Conservation (phyloP, 2,329 filamentous ascomycete genomes). For the Ophiostoma sp. region DNA sequence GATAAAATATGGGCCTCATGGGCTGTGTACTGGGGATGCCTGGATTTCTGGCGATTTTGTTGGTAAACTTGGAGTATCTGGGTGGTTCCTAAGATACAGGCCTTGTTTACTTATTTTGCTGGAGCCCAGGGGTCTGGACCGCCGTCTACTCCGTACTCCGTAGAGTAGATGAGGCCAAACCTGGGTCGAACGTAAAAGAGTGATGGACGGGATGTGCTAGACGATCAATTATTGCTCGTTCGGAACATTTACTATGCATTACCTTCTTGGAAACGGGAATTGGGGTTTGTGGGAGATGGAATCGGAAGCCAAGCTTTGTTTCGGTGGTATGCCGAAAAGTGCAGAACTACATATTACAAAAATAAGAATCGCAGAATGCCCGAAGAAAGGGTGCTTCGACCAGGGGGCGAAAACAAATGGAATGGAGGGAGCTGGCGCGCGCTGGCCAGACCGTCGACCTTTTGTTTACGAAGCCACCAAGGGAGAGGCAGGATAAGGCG, state of each 20-base stretch:
- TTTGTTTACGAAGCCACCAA: neutral
- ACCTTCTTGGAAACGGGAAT: neutral
- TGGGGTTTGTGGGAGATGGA: neutral
- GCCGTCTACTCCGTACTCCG: too few relatives aligned
- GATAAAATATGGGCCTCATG: neutral
- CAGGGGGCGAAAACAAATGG: conserved; percentile 6
- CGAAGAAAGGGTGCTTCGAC: neutral
- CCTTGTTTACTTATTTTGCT: neutral
- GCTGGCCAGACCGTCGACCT: neutral
- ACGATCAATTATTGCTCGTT: neutral
- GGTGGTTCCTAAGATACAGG: neutral
- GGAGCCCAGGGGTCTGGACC: neutral
- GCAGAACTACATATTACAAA: neutral
- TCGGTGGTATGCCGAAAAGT: neutral
- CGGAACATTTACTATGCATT: neutral
- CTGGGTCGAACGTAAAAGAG: neutral
- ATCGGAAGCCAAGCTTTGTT: neutral
- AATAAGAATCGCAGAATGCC: neutral
- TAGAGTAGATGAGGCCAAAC: neutral
- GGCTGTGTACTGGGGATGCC: neutral
- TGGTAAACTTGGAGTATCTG: neutral
- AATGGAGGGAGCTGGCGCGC: conserved; percentile 7
- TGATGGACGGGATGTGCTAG: neutral
- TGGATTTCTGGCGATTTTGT: conserved; percentile 2
- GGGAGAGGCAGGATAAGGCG: neutral